phyloP scores from a whole-genome alignment of 2,329 filamentous ascomycete species.

The Cercospora beticola region DNA sequence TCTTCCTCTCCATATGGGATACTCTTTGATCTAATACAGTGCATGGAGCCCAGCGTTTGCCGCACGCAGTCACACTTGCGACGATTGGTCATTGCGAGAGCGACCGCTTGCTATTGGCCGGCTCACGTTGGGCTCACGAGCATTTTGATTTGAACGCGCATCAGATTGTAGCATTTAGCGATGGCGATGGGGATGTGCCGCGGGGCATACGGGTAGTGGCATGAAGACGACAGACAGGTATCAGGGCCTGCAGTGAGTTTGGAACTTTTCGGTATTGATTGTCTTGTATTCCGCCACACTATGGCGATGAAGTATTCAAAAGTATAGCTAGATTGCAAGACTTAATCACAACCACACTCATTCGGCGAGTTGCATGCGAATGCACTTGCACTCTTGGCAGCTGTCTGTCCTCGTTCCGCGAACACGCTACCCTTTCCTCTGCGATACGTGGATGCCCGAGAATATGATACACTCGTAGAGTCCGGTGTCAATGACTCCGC shows the following conservation, averaged over 20 bases:
- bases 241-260: background rate
- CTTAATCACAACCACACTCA: slow-evolving; percentile 18
- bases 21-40: slow-evolving; percentile 27
- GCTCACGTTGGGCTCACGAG: background rate
- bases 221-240: background rate
- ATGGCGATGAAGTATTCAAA: slow-evolving; percentile 8
- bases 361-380: slow-evolving; percentile 14
- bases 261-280: slow-evolving; percentile 10
- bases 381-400: background rate
- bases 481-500: background rate
- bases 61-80: background rate
- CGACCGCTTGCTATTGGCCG: background rate
- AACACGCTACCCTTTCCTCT: background rate
- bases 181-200: background rate
- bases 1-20: slow-evolving; percentile 28
- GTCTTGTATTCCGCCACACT: slow-evolving; percentile 7
- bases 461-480: background rate
- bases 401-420: background rate
- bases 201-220: background rate
- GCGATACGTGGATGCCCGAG: background rate
- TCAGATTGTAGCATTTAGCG: slow-evolving; percentile 11
- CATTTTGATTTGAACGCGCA: background rate
- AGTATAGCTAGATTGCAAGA: slow-evolving; percentile 16
- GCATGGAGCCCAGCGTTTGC: background rate
- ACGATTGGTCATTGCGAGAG: background rate